A percentile compares a stretch with the other conserved stretches of the same genome.
phyloP scores from a whole-genome alignment of 176 grass and related monocot genomes.

The Oryza meridionalis region DNA sequence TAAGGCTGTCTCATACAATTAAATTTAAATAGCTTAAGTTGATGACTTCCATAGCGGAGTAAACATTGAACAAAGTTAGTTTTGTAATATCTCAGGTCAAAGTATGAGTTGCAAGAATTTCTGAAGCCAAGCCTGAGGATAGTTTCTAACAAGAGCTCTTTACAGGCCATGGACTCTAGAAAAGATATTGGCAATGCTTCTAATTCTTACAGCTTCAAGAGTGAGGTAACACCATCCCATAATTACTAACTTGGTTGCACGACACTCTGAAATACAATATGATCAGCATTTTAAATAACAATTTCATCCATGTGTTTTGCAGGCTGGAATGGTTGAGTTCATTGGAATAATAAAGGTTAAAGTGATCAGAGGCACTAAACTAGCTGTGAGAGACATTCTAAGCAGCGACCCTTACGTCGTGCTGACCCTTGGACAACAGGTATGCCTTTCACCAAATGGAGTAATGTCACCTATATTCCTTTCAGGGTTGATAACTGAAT shows the following conservation, averaged over 20 bases:
- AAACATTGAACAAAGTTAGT: slow-evolving; percentile 1
- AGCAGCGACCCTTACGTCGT: slow-evolving; percentile 80
- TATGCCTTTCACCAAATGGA: slow-evolving; percentile 21
- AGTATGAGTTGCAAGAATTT: slow-evolving; percentile 82
- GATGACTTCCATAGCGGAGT: neutral
- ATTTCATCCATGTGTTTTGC: slow-evolving; percentile 8
- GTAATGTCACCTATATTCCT: neutral
- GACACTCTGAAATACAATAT: neutral
- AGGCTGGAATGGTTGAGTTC: slow-evolving; percentile 67
- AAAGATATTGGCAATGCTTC: slow-evolving; percentile 24
- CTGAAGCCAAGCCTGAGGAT: slow-evolving; percentile 74
- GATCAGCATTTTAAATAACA: neutral
- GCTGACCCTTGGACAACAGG: slow-evolving; percentile 77
- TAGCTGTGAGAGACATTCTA: slow-evolving; percentile 75
- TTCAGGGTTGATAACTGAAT: slow-evolving; percentile 6
- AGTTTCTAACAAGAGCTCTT: slow-evolving; percentile 54
- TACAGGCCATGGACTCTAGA: slow-evolving; percentile 23
- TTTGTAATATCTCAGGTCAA: slow-evolving; percentile 57
- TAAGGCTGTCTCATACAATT: neutral
- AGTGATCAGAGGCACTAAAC: slow-evolving; percentile 65
- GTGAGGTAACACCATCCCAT: slow-evolving; percentile 36
- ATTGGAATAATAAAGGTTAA: slow-evolving; percentile 75
- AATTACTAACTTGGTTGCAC: neutral
- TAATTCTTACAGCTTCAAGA: slow-evolving; percentile 57
- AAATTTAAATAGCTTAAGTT: slow-evolving; percentile 10